Evolutionary conservation across 495 filamentous ascomycete genomes (phyloP).

Genomic region (Amniculicola lignicola): DNA sequence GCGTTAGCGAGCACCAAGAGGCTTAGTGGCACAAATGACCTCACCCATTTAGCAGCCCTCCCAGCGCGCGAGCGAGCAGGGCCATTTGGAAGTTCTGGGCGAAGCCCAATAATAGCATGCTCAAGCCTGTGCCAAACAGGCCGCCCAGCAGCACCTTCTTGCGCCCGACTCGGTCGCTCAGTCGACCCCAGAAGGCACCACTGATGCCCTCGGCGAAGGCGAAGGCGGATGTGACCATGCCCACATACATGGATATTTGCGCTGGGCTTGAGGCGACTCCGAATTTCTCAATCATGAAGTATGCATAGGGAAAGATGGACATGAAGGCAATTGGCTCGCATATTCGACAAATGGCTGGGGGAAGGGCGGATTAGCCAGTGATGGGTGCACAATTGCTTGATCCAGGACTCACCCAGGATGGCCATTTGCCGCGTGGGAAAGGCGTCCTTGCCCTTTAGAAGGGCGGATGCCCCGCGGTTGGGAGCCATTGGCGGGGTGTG

Average conservation of each 20-base stretch:
- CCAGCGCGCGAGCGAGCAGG: slow-evolving; percentile 80
- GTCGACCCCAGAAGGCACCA: slow-evolving; percentile 83
- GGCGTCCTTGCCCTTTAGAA: slow-evolving; percentile 16
- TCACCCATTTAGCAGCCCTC: slow-evolving; percentile 88
- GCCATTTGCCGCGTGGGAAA: slow-evolving; percentile 34
- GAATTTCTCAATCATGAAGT: slow-evolving; percentile 95
- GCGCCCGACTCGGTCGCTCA: slow-evolving; percentile 88
- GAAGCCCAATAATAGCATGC: slow-evolving; percentile 93
- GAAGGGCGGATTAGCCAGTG: background rate
- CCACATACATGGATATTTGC: slow-evolving; percentile 86
- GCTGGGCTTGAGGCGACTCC: slow-evolving; percentile 71
- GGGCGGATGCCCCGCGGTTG: slow-evolving; percentile 18
- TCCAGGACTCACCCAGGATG: slow-evolving; percentile 30
- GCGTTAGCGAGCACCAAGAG: slow-evolving; percentile 27
- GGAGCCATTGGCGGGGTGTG: slow-evolving; percentile 20
- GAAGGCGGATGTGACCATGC: slow-evolving; percentile 95
- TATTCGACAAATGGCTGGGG: slow-evolving; percentile 81
- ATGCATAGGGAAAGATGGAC: slow-evolving; percentile 98
- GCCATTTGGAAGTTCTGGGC: slow-evolving; percentile 79
- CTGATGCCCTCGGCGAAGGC: slow-evolving; percentile 93
- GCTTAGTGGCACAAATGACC: slow-evolving; percentile 31
- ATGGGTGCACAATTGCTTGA: background rate
- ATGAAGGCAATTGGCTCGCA: slow-evolving; percentile 99
- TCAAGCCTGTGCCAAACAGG: slow-evolving; percentile 82
- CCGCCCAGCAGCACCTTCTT: slow-evolving; percentile 91